These are phyloP conservation scores for Fusarium sp. DNA, from an alignment of 2,329 filamentous ascomycete species.

Conservation along the genomic window DNA sequence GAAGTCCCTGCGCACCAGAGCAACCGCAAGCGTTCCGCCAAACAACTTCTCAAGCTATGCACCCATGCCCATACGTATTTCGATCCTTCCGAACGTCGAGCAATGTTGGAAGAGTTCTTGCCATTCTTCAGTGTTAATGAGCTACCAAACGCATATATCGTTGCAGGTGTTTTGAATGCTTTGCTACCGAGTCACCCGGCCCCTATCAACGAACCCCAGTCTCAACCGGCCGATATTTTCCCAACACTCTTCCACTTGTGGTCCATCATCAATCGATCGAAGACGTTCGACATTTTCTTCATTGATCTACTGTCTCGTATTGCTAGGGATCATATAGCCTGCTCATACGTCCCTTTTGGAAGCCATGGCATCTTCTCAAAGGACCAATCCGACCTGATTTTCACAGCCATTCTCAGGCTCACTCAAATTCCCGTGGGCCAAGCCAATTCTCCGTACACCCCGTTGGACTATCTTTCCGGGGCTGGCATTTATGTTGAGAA, in stretches of 20 bases:
- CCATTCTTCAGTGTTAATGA: slow-evolving; percentile 95
- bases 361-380: slow-evolving; percentile 92
- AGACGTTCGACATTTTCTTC: slow-evolving; percentile 85
- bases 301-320: slow-evolving; percentile 91
- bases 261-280: slow-evolving; percentile 92
- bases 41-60: slow-evolving; percentile 85
- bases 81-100: slow-evolving; percentile 85
- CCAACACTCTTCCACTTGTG: slow-evolving; percentile 97
- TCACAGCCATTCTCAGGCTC: slow-evolving; percentile 88
- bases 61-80: slow-evolving; percentile 93
- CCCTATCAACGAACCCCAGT: slow-evolving; percentile 75
- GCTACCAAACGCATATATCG: slow-evolving; percentile 90
- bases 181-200: slow-evolving; percentile 87
- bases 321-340: slow-evolving; percentile 83
- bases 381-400: slow-evolving; percentile 92
- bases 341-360: slow-evolving; percentile 81
- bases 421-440: slow-evolving; percentile 98
- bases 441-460: slow-evolving; percentile 90
- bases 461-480: slow-evolving; percentile 85
- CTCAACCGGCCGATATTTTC: slow-evolving; percentile 89
- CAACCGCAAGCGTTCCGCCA: slow-evolving; percentile 66
- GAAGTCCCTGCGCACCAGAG: slow-evolving; percentile 78
- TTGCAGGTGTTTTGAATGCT: slow-evolving; percentile 87
- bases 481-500: slow-evolving; percentile 89
- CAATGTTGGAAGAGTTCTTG: slow-evolving; percentile 83